phyloP scores from a whole-genome alignment of 2,329 filamentous ascomycete genomes.

The Pseudogymnoascus sp. region DNA sequence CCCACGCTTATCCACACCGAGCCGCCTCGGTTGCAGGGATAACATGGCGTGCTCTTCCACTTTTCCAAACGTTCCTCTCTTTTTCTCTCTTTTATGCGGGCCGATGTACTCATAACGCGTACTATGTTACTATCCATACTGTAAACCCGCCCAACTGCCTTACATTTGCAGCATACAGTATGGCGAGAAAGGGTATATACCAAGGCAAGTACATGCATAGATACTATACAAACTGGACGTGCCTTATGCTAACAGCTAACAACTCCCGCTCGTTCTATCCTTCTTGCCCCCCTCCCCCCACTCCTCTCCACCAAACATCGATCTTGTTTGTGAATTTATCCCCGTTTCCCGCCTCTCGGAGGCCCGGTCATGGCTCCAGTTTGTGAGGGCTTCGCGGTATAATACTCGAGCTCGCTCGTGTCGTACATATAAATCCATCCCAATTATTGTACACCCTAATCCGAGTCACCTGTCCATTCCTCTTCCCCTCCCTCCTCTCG shows the following conservation, averaged over 20 bases:
- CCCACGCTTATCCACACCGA: slow-evolving; percentile 9
- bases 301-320: slow-evolving; percentile 6
- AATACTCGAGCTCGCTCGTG: not conserved
- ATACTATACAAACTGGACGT: not conserved
- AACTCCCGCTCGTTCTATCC: not conserved
- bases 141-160: not conserved
- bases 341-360: slow-evolving; percentile 1
- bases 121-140: not conserved
- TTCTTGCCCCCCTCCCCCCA: not conserved
- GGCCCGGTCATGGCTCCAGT: not conserved
- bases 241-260: not conserved
- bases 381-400: not conserved
- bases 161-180: not conserved
- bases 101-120: slow-evolving; percentile 6
- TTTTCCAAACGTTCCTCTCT: not conserved
- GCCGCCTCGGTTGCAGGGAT: slow-evolving; percentile 10
- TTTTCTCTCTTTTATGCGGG: slow-evolving; percentile 1
- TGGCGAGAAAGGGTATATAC: not conserved
- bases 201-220: not conserved
- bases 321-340: slow-evolving; percentile 1
- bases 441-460: not conserved
- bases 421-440: not conserved
- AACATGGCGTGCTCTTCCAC: slow-evolving; percentile 8
- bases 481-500: not conserved
- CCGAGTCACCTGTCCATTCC: not conserved